These are phyloP conservation scores for Trametes punicea DNA, from an alignment of 768 basidiomycete species.

Conservation along the genomic window DNA sequence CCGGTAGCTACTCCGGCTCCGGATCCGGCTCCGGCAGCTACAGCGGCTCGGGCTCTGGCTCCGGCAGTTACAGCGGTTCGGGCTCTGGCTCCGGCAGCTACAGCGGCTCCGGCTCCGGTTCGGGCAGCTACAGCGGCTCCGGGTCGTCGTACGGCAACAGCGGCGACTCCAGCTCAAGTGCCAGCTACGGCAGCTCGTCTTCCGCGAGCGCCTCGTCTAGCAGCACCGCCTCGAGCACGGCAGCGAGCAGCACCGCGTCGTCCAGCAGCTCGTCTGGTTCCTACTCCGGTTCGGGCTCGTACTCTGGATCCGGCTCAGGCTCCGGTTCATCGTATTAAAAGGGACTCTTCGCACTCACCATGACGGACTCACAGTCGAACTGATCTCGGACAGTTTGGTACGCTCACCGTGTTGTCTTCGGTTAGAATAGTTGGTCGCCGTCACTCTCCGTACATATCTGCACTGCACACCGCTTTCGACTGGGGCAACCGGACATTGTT, in stretches of 20 bases:
- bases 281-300: background rate
- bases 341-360: conserved; percentile 11
- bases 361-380: conserved; percentile 19
- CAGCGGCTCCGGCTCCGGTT: background rate
- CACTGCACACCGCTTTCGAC: background rate
- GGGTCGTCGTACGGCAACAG: conserved; percentile 6
- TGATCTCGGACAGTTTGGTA: conserved; percentile 22
- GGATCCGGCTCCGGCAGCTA: background rate
- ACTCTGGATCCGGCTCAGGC: background rate
- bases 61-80: conserved; percentile 1
- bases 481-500: conserved; percentile 12
- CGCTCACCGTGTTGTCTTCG: conserved; percentile 4
- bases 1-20: background rate
- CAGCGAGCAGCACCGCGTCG: background rate
- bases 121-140: conserved; percentile 1
- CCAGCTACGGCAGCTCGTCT: background rate
- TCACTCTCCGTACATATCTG: background rate
- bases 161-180: conserved; percentile 4
- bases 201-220: background rate
- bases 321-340: conserved; percentile 7
- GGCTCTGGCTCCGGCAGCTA: conserved; percentile 9
- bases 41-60: conserved; percentile 6
- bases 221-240: background rate
- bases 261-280: background rate
- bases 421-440: background rate